phyloP scores from a whole-genome alignment of 805 yeast genomes.

The Clavispora santaluciae region DNA sequence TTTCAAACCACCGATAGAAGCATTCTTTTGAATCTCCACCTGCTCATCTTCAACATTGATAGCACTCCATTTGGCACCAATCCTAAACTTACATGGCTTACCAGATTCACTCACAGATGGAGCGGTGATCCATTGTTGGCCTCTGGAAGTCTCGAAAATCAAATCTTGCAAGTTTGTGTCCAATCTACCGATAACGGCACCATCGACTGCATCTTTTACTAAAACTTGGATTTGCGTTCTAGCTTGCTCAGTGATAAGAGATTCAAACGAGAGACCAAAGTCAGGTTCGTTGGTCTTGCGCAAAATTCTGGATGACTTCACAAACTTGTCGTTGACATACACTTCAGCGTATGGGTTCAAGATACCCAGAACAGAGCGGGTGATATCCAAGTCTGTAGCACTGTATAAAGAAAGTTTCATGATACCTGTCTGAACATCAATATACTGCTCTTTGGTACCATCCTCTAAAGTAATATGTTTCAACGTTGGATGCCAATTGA shows the following conservation, averaged over 20 bases:
- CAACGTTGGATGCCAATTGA: slow-evolving; percentile 45
- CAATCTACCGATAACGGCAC: slow-evolving; percentile 49
- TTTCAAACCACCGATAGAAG: slow-evolving; percentile 66
- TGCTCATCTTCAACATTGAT: slow-evolving; percentile 48
- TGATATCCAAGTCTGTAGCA: slow-evolving; percentile 52
- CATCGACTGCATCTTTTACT: slow-evolving; percentile 58
- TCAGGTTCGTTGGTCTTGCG: slow-evolving; percentile 69
- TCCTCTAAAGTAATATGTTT: slow-evolving; percentile 42
- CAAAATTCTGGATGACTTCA: slow-evolving; percentile 55
- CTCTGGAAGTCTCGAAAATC: slow-evolving; percentile 44
- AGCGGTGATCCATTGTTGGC: slow-evolving; percentile 46
- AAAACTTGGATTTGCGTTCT: slow-evolving; percentile 50
- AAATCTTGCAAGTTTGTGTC: slow-evolving; percentile 51
- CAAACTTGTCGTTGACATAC: slow-evolving; percentile 50
- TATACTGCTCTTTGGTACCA: slow-evolving; percentile 45
- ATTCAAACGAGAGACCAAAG: slow-evolving; percentile 61
- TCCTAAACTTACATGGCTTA: slow-evolving; percentile 36
- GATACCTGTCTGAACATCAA: slow-evolving; percentile 70
- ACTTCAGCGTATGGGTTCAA: slow-evolving; percentile 68
- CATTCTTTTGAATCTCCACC: slow-evolving; percentile 40
- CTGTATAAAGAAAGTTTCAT: slow-evolving; percentile 58
- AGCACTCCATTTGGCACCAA: slow-evolving; percentile 69
- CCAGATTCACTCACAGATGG: slow-evolving; percentile 43
- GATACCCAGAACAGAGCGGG: slow-evolving; percentile 47
- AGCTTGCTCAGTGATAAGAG: slow-evolving; percentile 57